Conservation (phyloP, 371 early-diverging fungal genomes). For the Cokeromyces recurvatus region DNA sequence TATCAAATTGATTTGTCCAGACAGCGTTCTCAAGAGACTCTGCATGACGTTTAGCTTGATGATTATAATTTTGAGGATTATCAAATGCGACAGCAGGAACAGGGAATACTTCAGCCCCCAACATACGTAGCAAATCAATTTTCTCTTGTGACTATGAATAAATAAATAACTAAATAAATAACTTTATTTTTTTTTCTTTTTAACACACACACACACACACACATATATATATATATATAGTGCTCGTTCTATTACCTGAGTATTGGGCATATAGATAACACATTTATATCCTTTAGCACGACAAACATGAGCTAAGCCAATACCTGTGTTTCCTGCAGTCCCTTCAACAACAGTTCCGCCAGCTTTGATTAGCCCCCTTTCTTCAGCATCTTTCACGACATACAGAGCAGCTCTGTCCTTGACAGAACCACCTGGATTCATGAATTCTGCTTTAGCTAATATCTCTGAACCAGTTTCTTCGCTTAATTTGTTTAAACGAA, state of each 20-base stretch:
- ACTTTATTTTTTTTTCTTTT: background rate
- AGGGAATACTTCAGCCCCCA: conserved; percentile 87
- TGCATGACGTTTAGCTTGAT: conserved; percentile 88
- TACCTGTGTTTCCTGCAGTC: conserved; percentile 96
- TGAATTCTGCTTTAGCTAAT: conserved; percentile 93
- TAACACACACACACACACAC: too few relatives aligned
- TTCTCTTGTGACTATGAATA: conserved; percentile 85
- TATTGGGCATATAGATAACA: conserved; percentile 96
- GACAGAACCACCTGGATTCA: conserved; percentile 98
- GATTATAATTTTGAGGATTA: conserved; percentile 92
- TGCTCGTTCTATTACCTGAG: conserved; percentile 69
- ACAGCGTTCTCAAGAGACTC: conserved; percentile 78
- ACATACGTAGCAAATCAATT: conserved; percentile 87
- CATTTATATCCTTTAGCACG: conserved; percentile 93
- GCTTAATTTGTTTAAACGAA: conserved; percentile 71
- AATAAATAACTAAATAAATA: background rate
- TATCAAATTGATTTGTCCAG: conserved; percentile 95
- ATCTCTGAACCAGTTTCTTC: conserved; percentile 86
- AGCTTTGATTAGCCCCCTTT: conserved; percentile 73
- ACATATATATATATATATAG: too few relatives aligned
- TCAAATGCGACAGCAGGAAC: conserved; percentile 91
- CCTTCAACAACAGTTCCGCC: conserved; percentile 97
- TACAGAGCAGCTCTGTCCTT: conserved; percentile 94
- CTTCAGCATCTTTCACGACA: conserved; percentile 92
- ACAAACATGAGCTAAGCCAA: conserved; percentile 95